phyloP scores from a whole-genome alignment of 2,329 filamentous ascomycete genomes.

The Penicillium psychrosexuale region DNA sequence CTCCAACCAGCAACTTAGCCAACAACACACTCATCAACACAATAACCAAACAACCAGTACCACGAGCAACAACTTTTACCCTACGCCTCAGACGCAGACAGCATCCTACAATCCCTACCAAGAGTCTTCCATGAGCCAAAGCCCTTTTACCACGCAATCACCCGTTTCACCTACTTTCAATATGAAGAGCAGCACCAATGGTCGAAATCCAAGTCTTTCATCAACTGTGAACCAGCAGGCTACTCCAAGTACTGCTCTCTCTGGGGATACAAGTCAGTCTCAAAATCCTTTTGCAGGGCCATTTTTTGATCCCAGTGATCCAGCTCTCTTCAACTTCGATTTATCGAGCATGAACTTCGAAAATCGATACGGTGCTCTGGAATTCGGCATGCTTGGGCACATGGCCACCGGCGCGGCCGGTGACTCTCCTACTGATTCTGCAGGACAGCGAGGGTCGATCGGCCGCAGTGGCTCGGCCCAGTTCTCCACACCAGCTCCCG shows the following conservation, averaged over 20 bases:
- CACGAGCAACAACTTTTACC: constrained; percentile 33
- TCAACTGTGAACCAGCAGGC: constrained; percentile 49
- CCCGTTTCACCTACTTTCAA: constrained; percentile 71
- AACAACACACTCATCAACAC: neutral
- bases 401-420: constrained; percentile 87
- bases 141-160: constrained; percentile 62
- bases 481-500: constrained; percentile 40
- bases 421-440: constrained; percentile 68
- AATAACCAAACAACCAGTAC: constrained; percentile 12
- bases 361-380: constrained; percentile 90
- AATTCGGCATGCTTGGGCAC: constrained; percentile 94
- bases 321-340: constrained; percentile 92
- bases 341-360: constrained; percentile 91
- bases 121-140: constrained; percentile 44
- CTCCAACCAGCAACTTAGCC: constrained; percentile 18
- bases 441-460: constrained; percentile 47
- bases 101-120: constrained; percentile 49
- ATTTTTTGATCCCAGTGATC: constrained; percentile 87
- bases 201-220: constrained; percentile 35
- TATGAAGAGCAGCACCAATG: constrained; percentile 47
- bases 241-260: constrained; percentile 46
- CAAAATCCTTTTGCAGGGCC: constrained; percentile 51
- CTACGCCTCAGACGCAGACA: constrained; percentile 30
- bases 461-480: constrained; percentile 42
- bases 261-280: constrained; percentile 43